Evolutionary conservation across 106 monocot genomes (phyloP).

Genomic region (Dendrobium chrysotoxum): DNA sequence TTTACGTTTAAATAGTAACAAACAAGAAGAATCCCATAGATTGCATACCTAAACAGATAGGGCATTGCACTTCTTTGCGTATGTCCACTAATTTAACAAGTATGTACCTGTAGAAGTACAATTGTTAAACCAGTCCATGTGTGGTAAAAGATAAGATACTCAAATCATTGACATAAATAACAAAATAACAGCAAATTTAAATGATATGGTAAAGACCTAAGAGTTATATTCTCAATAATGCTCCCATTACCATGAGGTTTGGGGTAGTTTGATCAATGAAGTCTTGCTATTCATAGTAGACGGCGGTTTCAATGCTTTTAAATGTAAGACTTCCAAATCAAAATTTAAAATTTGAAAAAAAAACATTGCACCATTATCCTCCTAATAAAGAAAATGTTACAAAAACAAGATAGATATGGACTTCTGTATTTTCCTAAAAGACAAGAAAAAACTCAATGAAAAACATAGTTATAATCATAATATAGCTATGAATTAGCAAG

Average conservation of each 20-base stretch:
- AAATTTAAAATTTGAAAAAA: background rate
- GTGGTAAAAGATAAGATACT: background rate
- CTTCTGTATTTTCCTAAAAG: background rate
- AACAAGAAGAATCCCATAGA: background rate
- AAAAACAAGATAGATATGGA: background rate
- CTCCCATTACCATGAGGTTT: background rate
- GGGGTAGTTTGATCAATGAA: background rate
- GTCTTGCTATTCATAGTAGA: background rate
- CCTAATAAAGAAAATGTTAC: background rate
- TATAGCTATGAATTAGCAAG: background rate
- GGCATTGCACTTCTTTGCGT: constrained; percentile 96
- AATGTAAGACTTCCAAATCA: background rate
- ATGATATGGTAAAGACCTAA: background rate
- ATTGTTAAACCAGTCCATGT: constrained; percentile 1
- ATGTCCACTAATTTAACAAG: constrained; percentile 74
- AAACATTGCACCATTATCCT: background rate
- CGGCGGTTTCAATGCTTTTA: background rate
- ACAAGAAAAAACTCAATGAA: background rate
- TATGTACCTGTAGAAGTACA: constrained; percentile 47
- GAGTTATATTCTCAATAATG: background rate
- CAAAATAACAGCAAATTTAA: background rate
- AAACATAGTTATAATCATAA: background rate
- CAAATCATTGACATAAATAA: background rate
- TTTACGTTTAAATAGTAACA: background rate
- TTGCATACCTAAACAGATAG: constrained; percentile 88